phyloP scores from a whole-genome alignment of 2,329 filamentous ascomycete species.

The Capronia coronata region DNA sequence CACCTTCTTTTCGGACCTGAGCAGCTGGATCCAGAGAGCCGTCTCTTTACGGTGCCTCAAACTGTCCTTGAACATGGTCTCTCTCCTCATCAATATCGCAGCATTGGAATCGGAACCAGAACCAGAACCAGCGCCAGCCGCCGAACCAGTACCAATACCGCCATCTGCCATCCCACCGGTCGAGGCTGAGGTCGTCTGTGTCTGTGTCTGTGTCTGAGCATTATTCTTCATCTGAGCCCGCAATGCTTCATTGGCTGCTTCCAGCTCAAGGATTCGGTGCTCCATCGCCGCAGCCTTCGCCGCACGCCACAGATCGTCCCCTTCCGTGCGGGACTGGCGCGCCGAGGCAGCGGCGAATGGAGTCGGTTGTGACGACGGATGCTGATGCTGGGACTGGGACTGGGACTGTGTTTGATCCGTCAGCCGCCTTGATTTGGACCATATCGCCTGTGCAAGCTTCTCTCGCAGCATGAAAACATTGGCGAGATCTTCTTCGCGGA shows the following conservation, averaged over 20 bases:
- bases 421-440: slow-evolving; percentile 21
- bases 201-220: no score
- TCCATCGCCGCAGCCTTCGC: slow-evolving; percentile 40
- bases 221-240: slow-evolving; percentile 6
- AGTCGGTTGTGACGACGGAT: slow-evolving; percentile 21
- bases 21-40: slow-evolving; percentile 34
- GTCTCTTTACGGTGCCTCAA: slow-evolving; percentile 35
- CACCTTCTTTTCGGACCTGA: slow-evolving; percentile 38
- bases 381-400: neutral
- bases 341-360: slow-evolving; percentile 9
- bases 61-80: slow-evolving; percentile 38
- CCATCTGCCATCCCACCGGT: no score
- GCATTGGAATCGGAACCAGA: neutral
- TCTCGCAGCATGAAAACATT: slow-evolving; percentile 37
- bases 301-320: slow-evolving; percentile 37
- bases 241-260: slow-evolving; percentile 37
- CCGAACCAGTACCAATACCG: neutral
- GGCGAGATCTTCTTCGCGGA: slow-evolving; percentile 39
- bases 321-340: slow-evolving; percentile 30
- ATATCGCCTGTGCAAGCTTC: slow-evolving; percentile 38
- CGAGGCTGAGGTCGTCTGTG: no score
- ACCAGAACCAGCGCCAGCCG: neutral
- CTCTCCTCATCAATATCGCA: slow-evolving; percentile 25
- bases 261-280: slow-evolving; percentile 39
- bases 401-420: slow-evolving; percentile 29